Percentiles rank a stretch among this genome's conserved stretches.
Conservation (phyloP, 176 grass and related monocot genomes). For the Alopecurus myosuroides region DNA sequence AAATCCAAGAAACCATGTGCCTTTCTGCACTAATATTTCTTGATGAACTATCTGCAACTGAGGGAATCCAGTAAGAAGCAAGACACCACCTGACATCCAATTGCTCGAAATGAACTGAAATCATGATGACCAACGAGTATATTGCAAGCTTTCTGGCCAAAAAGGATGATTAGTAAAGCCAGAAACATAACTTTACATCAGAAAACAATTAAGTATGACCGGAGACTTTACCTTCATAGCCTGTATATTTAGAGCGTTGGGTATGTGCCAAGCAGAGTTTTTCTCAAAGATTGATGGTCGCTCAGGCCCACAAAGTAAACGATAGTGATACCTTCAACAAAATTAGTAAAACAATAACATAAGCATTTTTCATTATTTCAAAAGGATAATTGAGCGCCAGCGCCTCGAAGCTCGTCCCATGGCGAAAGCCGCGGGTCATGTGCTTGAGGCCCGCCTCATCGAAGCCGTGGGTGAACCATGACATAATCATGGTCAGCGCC, state of each 20-base stretch:
- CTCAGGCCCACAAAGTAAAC: slow-evolving; percentile 78
- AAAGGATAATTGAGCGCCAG: not conserved
- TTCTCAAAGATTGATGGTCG: slow-evolving; percentile 79
- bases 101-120: slow-evolving; percentile 96
- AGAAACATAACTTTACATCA: slow-evolving; percentile 4
- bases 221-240: slow-evolving; percentile 63
- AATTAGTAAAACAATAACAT: slow-evolving; percentile 1
- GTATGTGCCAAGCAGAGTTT: slow-evolving; percentile 76
- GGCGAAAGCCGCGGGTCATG: too few species aligned
- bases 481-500: too few species aligned
- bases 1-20: not conserved
- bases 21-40: slow-evolving; percentile 12
- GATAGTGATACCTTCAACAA: slow-evolving; percentile 78
- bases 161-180: slow-evolving; percentile 10
- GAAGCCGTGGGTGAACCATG: too few species aligned
- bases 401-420: too few species aligned
- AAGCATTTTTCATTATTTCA: slow-evolving; percentile 18
- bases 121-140: slow-evolving; percentile 83
- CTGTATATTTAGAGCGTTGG: slow-evolving; percentile 66
- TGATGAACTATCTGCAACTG: slow-evolving; percentile 11
- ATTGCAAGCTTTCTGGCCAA: slow-evolving; percentile 77
- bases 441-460: too few species aligned
- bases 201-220: slow-evolving; percentile 12
- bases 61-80: slow-evolving; percentile 30
- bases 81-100: slow-evolving; percentile 80